Evolutionary conservation across 345 rosid genomes (phyloP).

Genomic region (Acer saccharum): DNA sequence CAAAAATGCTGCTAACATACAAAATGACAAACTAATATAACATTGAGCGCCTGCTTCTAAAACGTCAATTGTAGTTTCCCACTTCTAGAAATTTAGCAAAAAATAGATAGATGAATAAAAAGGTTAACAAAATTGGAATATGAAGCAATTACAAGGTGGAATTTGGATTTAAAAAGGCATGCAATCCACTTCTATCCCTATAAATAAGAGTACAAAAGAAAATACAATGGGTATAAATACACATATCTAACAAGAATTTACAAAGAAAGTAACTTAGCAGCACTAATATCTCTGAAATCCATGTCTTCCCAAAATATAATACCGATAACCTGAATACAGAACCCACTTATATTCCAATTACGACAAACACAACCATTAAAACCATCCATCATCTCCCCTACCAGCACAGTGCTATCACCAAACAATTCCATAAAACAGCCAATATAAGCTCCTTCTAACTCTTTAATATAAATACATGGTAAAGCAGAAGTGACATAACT

Average conservation of each 20-base stretch:
- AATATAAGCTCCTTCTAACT: not conserved
- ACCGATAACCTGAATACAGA: not conserved
- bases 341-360: not conserved
- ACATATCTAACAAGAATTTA: no score
- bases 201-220: not conserved
- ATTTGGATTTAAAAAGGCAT: not conserved
- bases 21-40: not conserved
- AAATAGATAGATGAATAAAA: not conserved
- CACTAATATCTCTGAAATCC: no score
- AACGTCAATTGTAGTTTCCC: not conserved
- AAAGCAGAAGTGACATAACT: no score
- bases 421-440: not conserved
- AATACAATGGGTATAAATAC: no score
- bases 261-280: not conserved
- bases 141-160: not conserved
- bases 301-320: no score
- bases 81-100: not conserved
- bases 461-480: no score
- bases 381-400: not conserved
- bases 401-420: not conserved
- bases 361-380: not conserved
- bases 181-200: not conserved
- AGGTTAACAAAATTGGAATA: not conserved
- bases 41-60: not conserved
- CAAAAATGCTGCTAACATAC: not conserved